Base-by-base conservation (phyloP, 805 yeast species). In the Pichia manshurica region DNA sequence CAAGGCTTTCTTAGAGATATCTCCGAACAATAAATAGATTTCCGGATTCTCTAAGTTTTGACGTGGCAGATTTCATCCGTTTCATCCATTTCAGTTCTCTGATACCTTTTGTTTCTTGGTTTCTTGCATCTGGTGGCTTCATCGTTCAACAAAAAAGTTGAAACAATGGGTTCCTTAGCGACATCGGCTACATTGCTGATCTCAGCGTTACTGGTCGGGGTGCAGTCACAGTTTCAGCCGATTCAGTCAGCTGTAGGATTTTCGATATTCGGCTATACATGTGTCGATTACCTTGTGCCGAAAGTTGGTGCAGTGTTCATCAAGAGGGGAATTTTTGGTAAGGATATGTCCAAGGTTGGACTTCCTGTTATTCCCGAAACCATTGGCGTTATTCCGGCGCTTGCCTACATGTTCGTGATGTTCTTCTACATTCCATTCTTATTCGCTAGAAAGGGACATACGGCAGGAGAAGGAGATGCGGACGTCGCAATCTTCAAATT, bases 331-430 rank as follows among this genome's bases (percentile, higher is more conserved):
- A 73, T 93, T n/a, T 76, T 68, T 52, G 99, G 99, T 9, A 79
- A 75, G 52, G 99, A 93, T 63, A 57, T 89, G 60, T 82, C 89
- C 39, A 93, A 93, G 63, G 64, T 62, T n/a, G 79, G 78, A n/a
- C 71, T 65, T 37, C 95, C 95, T 0, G 71, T 81, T 2, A 74
- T 88, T 9, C 93, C 99, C 1, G 99, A 93, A 67, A 78, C 95
- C 0, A 81, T 91, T 72, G 99, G 99, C n/a, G 83, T 88, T 2
- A 84, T 91, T 0, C 77, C 88, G 5, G 93, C 96, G 0, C 73
- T 85, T 4, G 81, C 89, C 0, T 89, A 90, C 62, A 64, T 93
- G 47, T 80, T 89, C 53, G 64, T 86, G 37, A 83, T 93, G 87
- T 77, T 88, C 58, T 74, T 84, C 53, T 83, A 87, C 63, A 86